Base-by-base conservation (phyloP, 2,329 filamentous ascomycete species). In the Arthrocladium fulminans region DNA sequence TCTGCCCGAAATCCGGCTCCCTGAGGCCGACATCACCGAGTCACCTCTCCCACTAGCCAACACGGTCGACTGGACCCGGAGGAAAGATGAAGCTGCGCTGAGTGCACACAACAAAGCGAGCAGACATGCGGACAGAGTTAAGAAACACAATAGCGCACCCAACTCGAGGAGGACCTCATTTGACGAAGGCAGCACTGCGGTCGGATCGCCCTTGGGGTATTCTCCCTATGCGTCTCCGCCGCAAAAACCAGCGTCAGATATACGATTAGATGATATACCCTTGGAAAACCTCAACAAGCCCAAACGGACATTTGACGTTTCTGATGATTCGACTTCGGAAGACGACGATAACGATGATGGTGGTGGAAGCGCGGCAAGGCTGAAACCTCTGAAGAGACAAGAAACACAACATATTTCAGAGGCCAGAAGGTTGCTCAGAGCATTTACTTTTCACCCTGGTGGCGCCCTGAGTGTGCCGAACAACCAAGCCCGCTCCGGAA, bases 81-180 rank as follows among this genome's bases (percentile, higher is more conserved):
- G 40, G 19, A 43, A 43, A 19, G 40, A 43, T 22, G 40, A 19
- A 17, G 40, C 40, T 6, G 40, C 40, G 3, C 22, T 43, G 5
- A 6, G 8, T 12, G 40, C 40, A 25, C 40, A 17, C 40, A 23
- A 43, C 22, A 43, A 43, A 30, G 40, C 40, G 22, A 6, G 29
- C 17, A 25, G 40, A 13, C 40, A 43, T 17, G 40, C 40, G 15
- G 19, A 43, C 40, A 43, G 15, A 17, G 40, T 43, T 8, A 43
- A 43, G 40, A 43, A 30, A 19, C 40, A 43, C 40, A 6, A 43
- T 15, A 22, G 15, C 15, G 40, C 40, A 30, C 40, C 40, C 10
- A 27, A 20, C 10, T 43, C 40, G 19, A 43, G 40, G 24, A 25
- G 40, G 24, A 43, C 40, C 4, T 43, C 40, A n/a, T 3, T 27